Percentiles rank a stretch among this genome's conserved stretches.
Evolutionary conservation across 1,139 yeast genomes (phyloP).

Genomic region (Lodderomyces beijingensis): DNA sequence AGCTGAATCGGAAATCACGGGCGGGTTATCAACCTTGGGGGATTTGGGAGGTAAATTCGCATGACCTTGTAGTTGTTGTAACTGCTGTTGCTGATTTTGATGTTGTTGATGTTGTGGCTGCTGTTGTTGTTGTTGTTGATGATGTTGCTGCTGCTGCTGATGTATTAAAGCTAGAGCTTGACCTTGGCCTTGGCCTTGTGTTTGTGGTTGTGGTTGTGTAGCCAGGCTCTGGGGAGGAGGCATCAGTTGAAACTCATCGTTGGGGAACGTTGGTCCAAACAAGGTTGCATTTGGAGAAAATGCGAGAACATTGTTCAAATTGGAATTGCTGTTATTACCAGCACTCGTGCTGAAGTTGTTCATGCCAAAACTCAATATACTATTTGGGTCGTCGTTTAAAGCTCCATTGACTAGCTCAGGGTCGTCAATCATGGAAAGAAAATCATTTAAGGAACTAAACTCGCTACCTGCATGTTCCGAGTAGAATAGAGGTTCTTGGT

Average conservation of each 20-base stretch:
- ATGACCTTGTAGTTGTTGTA: conserved; percentile 5
- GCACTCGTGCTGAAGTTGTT: conserved; percentile 6
- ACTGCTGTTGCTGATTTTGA: conserved; percentile 7
- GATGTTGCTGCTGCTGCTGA: conserved; percentile 12
- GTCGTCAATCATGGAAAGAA: conserved; percentile 85
- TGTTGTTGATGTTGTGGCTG: conserved; percentile 6
- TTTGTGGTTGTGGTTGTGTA: not conserved
- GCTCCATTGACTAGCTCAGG: conserved; percentile 60
- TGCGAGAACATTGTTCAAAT: conserved; percentile 23
- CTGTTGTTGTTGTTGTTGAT: conserved; percentile 6
- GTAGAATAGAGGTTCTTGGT: conserved; percentile 73
- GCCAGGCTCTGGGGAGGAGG: conserved; percentile 2
- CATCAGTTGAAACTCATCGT: conserved; percentile 12
- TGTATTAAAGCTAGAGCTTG: conserved; percentile 11
- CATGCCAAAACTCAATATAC: conserved; percentile 17
- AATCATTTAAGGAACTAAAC: conserved; percentile 85
- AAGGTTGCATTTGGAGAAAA: conserved; percentile 27
- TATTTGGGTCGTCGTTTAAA: conserved; percentile 31
- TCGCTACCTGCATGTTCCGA: conserved; percentile 94
- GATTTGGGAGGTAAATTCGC: conserved; percentile 4
- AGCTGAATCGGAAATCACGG: conserved; percentile 71
- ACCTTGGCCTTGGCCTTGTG: conserved; percentile 6
- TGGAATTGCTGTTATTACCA: conserved; percentile 13
- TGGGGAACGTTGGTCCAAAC: conserved; percentile 18
- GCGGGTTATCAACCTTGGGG: conserved; percentile 16